These are phyloP conservation scores for Amaranthus palmeri DNA, from an alignment of 148 eudicot species.

Conservation along the genomic window DNA sequence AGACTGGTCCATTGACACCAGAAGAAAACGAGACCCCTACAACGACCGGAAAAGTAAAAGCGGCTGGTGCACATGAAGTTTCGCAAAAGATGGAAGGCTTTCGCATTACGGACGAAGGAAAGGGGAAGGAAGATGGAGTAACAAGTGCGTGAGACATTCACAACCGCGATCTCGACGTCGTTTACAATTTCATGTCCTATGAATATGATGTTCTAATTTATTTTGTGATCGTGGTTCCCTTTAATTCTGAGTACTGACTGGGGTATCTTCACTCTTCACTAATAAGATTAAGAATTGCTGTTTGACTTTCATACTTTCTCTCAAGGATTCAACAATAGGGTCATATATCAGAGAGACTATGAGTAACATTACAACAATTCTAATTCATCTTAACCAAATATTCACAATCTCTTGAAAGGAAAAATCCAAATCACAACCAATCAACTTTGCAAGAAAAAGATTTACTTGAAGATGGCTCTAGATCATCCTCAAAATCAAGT, in stretches of 20 bases:
- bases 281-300: too few species aligned
- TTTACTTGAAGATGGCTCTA: too few species aligned
- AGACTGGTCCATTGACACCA: constrained; percentile 47
- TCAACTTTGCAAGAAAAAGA: too few species aligned
- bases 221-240: neutral
- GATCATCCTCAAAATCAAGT: too few species aligned
- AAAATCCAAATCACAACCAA: too few species aligned
- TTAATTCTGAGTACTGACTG: neutral
- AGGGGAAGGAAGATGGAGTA: constrained; percentile 39
- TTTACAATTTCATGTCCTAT: constrained; percentile 6
- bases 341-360: too few species aligned
- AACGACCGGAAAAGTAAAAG: constrained; percentile 42
- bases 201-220: neutral
- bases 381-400: too few species aligned
- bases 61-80: constrained; percentile 39
- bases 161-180: constrained; percentile 13
- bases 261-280: too few species aligned
- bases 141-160: constrained; percentile 20
- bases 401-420: too few species aligned
- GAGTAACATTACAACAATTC: too few species aligned
- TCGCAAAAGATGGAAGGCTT: constrained; percentile 52
- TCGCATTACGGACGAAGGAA: constrained; percentile 44
- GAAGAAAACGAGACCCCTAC: constrained; percentile 36
- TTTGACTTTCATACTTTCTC: too few species aligned
- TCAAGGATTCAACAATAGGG: too few species aligned